These are phyloP conservation scores for Rehmannia glutinosa DNA, from an alignment of 257 asterid genomes.

Conservation along the genomic window DNA sequence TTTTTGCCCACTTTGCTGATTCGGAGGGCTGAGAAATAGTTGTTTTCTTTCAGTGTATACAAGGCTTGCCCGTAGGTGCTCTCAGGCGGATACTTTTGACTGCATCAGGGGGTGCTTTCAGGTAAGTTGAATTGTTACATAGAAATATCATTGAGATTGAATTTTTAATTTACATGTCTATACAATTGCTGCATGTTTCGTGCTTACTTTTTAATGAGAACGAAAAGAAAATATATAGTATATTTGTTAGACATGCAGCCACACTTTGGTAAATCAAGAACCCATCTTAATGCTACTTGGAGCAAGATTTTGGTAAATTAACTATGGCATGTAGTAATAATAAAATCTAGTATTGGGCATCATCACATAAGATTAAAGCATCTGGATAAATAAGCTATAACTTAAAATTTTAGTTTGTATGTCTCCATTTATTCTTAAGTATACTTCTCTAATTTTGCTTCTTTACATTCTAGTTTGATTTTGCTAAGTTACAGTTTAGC, in stretches of 20 bases:
- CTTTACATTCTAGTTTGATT: no score
- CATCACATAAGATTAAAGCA: no score
- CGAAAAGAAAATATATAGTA: no score
- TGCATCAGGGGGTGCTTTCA: constrained; percentile 97
- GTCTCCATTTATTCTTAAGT: no score
- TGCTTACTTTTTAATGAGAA: background rate
- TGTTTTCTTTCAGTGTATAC: constrained; percentile 65
- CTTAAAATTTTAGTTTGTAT: no score
- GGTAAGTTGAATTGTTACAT: constrained; percentile 31
- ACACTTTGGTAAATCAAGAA: no score
- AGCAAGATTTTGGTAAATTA: background rate
- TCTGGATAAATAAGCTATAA: no score
- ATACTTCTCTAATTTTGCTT: no score
- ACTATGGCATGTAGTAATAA: background rate
- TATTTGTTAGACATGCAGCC: no score
- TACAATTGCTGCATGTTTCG: background rate
- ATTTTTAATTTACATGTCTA: background rate
- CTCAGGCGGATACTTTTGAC: constrained; percentile 92
- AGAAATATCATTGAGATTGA: background rate
- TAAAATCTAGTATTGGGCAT: no score
- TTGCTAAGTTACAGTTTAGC: no score
- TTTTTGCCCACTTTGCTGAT: background rate
- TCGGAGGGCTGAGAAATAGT: background rate
- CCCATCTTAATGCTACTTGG: no score
- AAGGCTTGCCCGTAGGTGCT: constrained; percentile 97